Evolutionary conservation across 768 basidiomycete species (phyloP), one percentile per base, ranked within the genome.

Genomic region (Chiua virens): DNA sequence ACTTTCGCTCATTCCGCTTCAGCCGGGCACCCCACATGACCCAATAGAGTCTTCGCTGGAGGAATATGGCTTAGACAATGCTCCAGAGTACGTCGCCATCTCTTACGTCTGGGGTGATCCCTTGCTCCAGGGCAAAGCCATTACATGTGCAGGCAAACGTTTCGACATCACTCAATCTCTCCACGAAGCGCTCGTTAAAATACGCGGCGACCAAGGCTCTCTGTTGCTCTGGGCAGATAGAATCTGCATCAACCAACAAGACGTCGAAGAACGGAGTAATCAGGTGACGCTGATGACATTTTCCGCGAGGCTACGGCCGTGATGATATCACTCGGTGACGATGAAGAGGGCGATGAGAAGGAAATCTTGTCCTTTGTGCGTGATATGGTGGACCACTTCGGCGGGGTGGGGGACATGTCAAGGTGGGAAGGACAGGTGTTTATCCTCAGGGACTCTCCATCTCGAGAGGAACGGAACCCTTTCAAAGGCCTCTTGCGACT

Each of bases 401-500:
- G 2, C 8, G 15, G 14, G 4, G 21, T 22, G 21, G 30, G 14
- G 43, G 32, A 34, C 21, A 34, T 34, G 43, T 44, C 43, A 8
- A 32, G 3, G 20, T 32, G 43, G 43, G 43, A 17, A 9, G 43
- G 43, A 22, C 30, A 15, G 3, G 20, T n/a, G 30, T 44, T 32
- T 21, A 32, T 44, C 30, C 21, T 45, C 35, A 36, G 35, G 34
- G 45, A 36, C 11, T 45, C 32, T 45, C 23, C 35, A 8, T 14
- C 17, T 25, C 23, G 45, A 17, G n/a, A 45, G 8, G 45, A 25
- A 36, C n/a, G 15, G 8, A 45, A 45, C n/a, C 27, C 45, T 13
- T 45, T 45, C 35, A n/a, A 45, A 36, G 45, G 45, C 17, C 22
- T 45, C 34, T 18, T 44, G 43, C 43, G 30, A 34, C 43, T 44